Evolutionary conservation across 352 stramenopile species (phyloP).

Genomic region (Peronospora farinosa): DNA sequence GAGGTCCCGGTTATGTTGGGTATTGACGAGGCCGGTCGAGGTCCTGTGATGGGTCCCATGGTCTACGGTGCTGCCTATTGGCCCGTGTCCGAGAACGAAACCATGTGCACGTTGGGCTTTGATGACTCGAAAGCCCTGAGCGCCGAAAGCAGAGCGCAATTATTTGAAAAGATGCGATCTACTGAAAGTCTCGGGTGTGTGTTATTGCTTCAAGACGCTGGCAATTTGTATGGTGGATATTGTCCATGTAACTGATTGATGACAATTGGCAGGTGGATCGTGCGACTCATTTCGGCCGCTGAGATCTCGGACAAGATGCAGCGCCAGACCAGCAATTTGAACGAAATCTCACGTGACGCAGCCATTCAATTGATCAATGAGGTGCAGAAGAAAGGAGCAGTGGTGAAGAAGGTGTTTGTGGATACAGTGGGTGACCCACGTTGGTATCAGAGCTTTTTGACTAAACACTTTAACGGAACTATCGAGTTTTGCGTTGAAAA

Average conservation of each 20-base stretch:
- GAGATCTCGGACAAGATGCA: constrained; percentile 95
- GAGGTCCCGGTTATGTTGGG: constrained; percentile 84
- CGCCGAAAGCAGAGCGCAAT: constrained; percentile 70
- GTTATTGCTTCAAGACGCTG: constrained; percentile 4
- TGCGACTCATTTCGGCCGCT: constrained; percentile 85
- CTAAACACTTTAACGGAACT: constrained; percentile 81
- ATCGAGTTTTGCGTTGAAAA: constrained; percentile 94
- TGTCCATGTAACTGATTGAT: not conserved
- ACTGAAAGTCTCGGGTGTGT: constrained; percentile 57
- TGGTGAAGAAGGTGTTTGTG: constrained; percentile 88
- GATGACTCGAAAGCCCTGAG: constrained; percentile 93
- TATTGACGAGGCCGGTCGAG: constrained; percentile 93
- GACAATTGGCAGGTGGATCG: constrained; percentile 66
- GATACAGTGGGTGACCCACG: constrained; percentile 92
- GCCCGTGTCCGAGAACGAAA: constrained; percentile 54
- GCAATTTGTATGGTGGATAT: not conserved
- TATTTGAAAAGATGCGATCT: constrained; percentile 87
- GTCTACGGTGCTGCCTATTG: constrained; percentile 92
- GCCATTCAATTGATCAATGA: constrained; percentile 91
- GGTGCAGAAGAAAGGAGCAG: constrained; percentile 80
- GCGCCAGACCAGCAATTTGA: constrained; percentile 85
- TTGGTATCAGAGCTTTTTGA: constrained; percentile 89
- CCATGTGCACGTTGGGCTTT: constrained; percentile 85
- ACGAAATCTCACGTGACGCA: constrained; percentile 91
- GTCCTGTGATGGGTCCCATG: constrained; percentile 92